Conservation (phyloP, 805 yeast genomes). For the Brettanomyces nanus region DNA sequence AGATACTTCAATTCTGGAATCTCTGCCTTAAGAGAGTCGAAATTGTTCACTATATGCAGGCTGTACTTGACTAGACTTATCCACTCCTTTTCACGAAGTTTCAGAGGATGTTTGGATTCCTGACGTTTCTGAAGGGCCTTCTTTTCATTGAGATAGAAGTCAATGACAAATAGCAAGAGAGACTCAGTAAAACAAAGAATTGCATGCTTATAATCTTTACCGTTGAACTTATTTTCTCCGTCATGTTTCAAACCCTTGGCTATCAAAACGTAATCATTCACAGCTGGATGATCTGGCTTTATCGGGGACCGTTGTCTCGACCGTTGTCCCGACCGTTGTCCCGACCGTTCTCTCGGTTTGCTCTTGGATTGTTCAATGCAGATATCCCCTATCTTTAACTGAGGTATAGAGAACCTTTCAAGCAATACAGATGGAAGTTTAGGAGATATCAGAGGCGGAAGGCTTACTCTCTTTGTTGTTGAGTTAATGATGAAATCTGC, state of each 20-base stretch:
- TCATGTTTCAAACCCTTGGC: conserved; percentile 12
- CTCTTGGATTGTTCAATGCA: neutral
- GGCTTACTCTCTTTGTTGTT: conserved; percentile 2
- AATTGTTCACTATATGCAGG: conserved; percentile 17
- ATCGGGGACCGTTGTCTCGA: too few relatives aligned
- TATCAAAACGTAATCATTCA: neutral
- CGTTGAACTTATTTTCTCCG: conserved; percentile 12
- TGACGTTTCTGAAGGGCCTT: neutral
- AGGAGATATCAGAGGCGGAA: conserved; percentile 16
- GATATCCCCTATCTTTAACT: conserved; percentile 13
- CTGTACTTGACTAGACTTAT: conserved; percentile 11
- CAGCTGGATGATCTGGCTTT: neutral
- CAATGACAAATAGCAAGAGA: conserved; percentile 17
- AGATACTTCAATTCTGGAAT: neutral
- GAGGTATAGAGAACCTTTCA: conserved; percentile 10
- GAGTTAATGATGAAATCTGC: neutral
- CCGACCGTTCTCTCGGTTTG: neutral
- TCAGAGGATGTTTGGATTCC: neutral
- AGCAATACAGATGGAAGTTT: conserved; percentile 12
- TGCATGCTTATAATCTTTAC: conserved; percentile 11
- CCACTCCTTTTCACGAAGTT: conserved; percentile 13
- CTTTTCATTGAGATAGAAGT: conserved; percentile 16
- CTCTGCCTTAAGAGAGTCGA: conserved; percentile 5
- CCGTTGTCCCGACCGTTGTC: too few relatives aligned
- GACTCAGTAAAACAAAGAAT: conserved; percentile 19